These are phyloP conservation scores for Lactifluus hygrophoroides DNA, from an alignment of 768 basidiomycete species.

Conservation along the genomic window DNA sequence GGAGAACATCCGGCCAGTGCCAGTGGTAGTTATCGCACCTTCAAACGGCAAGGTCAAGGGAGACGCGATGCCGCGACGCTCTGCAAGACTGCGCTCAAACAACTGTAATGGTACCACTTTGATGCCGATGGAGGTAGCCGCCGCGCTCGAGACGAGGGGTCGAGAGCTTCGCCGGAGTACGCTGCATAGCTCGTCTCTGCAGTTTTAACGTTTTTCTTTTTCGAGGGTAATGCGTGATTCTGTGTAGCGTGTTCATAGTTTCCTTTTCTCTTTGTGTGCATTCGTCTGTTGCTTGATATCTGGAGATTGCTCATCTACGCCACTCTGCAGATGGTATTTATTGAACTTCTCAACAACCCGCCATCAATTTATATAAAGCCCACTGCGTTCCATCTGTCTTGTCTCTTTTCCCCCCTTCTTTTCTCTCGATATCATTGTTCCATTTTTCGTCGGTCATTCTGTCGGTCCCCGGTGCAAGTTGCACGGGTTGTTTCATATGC, in stretches of 20 bases:
- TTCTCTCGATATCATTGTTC: background rate
- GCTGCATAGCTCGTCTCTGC: slow-evolving; percentile 3
- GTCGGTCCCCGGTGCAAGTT: background rate
- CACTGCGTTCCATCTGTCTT: background rate
- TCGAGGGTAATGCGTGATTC: background rate
- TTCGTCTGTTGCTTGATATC: background rate
- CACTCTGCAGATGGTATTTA: slow-evolving; percentile 10
- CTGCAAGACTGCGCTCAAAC: slow-evolving; percentile 12
- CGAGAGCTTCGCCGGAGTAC: slow-evolving; percentile 1
- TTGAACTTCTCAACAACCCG: background rate
- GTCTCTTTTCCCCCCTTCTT: background rate
- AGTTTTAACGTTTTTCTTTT: too few relatives aligned
- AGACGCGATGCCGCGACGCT: slow-evolving; percentile 10
- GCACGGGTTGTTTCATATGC: background rate
- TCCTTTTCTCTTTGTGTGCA: slow-evolving; percentile 1
- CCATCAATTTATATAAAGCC: slow-evolving; percentile 7
- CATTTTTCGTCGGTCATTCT: background rate
- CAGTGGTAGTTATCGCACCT: background rate
- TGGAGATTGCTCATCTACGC: slow-evolving; percentile 15
- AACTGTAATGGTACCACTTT: background rate
- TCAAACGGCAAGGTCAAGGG: background rate
- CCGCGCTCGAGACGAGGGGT: background rate
- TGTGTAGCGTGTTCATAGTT: background rate
- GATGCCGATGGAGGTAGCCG: background rate
- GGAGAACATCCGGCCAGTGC: slow-evolving; percentile 18